Evolutionary conservation across 1,284 basidiomycete genomes (phyloP), one percentile per base, ranked within the genome.

Genomic region (Mrakiaceae sp.): DNA sequence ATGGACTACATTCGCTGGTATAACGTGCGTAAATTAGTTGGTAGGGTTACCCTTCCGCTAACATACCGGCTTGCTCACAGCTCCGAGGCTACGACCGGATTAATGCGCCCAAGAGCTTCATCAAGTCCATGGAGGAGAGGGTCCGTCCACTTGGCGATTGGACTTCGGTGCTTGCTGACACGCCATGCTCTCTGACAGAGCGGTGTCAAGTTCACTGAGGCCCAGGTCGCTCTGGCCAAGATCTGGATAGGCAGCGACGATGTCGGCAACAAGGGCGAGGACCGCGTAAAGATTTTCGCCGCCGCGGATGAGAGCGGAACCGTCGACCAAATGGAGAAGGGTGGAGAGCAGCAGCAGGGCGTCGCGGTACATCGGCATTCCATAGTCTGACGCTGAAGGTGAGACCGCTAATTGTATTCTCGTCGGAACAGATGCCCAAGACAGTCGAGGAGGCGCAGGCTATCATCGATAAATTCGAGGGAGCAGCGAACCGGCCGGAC

Each of bases 31-130:
- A 27, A 27, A 27, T 39, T 14, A 44, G 40, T 48, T 39, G 16
- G 14, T 56, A 60, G 47, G 9, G 46, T 39, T 11, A 12, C 39
- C 5, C 39, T 14, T 42, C 5, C 27, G 39, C 49, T 55, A 5
- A 58, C 61, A 10, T 69, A 72, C 70, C 64, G 89, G 54, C 74
- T 80, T 73, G 85, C 75, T 27, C 27, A 27, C 27, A 27, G 27
- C 79, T 97, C 47, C 82, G 93, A 52, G 80, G 86, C 2, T 96
- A 94, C 74, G 94, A 97, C 73, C 82, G 93, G 44, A 90, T 97
- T 75, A 94, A 94, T 72, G 85, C 86, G 0, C 90, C 70, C 66
- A 74, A 62, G 68, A 79, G 81, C 0, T 80, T 82, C 71, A 87
- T 92, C 72, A 76, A 80, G 60, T 70, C 82, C 69, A 88, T 89